Conservation (phyloP, 192 early-diverging fungal genomes). For the Podila clonocystis region DNA sequence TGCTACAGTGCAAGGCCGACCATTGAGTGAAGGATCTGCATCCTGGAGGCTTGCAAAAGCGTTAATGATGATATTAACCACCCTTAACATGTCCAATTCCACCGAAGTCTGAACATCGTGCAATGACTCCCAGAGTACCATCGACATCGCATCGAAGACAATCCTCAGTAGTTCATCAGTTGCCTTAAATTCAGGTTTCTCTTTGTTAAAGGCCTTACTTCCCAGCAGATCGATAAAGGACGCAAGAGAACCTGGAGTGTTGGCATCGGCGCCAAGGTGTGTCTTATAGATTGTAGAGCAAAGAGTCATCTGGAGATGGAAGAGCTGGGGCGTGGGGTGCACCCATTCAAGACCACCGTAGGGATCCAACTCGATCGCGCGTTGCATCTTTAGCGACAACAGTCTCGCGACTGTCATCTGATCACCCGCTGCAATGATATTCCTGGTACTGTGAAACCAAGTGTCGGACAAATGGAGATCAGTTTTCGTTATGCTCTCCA, state of each 20-base stretch:
- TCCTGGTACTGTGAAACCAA: slow-evolving; percentile 8
- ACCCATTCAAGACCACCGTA: slow-evolving; percentile 19
- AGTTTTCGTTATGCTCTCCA: slow-evolving; percentile 10
- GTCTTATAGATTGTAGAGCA: slow-evolving; percentile 6
- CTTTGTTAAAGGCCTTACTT: slow-evolving; percentile 16
- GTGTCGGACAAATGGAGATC: slow-evolving; percentile 7
- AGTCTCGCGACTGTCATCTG: slow-evolving; percentile 20
- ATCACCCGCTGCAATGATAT: slow-evolving; percentile 12
- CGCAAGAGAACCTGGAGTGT: slow-evolving; percentile 11
- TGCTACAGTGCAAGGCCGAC: slow-evolving; percentile 1
- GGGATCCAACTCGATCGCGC: background rate
- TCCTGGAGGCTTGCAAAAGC: background rate
- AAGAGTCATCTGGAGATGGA: background rate
- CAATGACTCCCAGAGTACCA: slow-evolving; percentile 9
- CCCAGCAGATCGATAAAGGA: slow-evolving; percentile 2
- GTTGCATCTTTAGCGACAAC: slow-evolving; percentile 13
- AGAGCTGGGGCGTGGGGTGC: slow-evolving; percentile 5
- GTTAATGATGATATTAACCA: slow-evolving; percentile 5
- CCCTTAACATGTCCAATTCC: slow-evolving; percentile 1
- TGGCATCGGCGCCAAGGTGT: slow-evolving; percentile 10
- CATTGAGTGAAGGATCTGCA: slow-evolving; percentile 8
- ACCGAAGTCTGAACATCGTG: background rate
- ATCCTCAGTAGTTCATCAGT: slow-evolving; percentile 15
- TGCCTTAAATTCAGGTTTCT: slow-evolving; percentile 8
- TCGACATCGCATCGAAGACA: slow-evolving; percentile 11